phyloP scores from a whole-genome alignment of 108 stramenopile species.

The Ochromonas danica region DNA sequence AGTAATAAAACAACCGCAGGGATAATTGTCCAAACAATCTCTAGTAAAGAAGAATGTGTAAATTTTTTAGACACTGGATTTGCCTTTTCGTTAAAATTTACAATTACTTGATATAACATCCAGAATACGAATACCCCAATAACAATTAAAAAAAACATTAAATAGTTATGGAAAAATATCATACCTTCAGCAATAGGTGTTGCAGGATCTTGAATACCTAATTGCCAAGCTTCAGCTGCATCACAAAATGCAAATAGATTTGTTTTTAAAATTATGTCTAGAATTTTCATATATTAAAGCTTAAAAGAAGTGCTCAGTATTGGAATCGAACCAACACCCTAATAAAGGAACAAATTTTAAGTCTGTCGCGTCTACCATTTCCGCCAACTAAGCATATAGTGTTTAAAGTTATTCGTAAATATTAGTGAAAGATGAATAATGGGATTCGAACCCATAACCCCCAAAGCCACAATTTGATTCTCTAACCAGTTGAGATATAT shows the following conservation, averaged over 20 bases:
- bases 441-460: slow-evolving; percentile 30
- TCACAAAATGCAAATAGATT: slow-evolving; percentile 36
- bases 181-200: slow-evolving; percentile 46
- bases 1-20: slow-evolving; percentile 39
- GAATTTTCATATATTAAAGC: slow-evolving; percentile 37
- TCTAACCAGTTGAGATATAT: slow-evolving; percentile 31
- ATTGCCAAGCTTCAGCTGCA: slow-evolving; percentile 39
- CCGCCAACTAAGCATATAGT: slow-evolving; percentile 30
- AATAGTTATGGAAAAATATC: slow-evolving; percentile 43
- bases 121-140: slow-evolving; percentile 40
- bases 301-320: slow-evolving; percentile 33
- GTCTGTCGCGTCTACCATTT: neutral
- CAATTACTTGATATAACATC: slow-evolving; percentile 4
- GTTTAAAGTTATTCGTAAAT: slow-evolving; percentile 37
- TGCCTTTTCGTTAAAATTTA: slow-evolving; percentile 34
- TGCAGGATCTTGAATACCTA: slow-evolving; percentile 44
- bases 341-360: slow-evolving; percentile 29
- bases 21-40: slow-evolving; percentile 45
- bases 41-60: slow-evolving; percentile 38
- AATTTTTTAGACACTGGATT: slow-evolving; percentile 30
- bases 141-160: slow-evolving; percentile 35
- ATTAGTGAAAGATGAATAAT: slow-evolving; percentile 32
- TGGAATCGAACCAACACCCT: slow-evolving; percentile 41
- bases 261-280: slow-evolving; percentile 11
- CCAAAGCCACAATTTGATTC: slow-evolving; percentile 34